Base-by-base conservation (phyloP, 176 grass and related monocot species). In the Puccinellia tenuiflora region DNA sequence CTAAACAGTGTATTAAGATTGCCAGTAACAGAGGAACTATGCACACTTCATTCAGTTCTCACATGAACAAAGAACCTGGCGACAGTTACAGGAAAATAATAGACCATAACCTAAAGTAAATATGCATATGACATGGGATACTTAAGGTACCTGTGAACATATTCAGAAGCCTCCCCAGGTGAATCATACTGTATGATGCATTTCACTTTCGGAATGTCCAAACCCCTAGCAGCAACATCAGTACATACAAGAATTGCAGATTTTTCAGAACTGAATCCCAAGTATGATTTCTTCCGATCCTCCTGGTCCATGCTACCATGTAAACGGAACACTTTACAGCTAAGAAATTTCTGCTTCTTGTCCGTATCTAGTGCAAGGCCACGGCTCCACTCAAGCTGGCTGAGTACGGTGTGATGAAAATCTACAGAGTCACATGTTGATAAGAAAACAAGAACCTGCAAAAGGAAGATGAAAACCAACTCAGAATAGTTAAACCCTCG, bases 161-260 rank as follows among this genome's bases (percentile, higher is more conserved):
- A 98, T 83, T 98, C 93, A 28, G 91, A 98, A 85, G 96, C 93
- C 73, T 98, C 96, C 14, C 96, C 96, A 8, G 93, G 91, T 72
- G 96, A 98, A 93, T 99, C 93, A 84, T 96, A 99, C 78, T 99
- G 96, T 87, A 99, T 87, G 52, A 99, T 96, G 83, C 76, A 91
- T 67, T 82, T 92, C 26, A 99, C 96, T 88, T 90, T 95, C 6
- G 93, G 96, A 93, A 99, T 90, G 69, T 99, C 96, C 80, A 96
- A 88, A 47, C 96, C 96, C 71, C 96, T 92, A 28, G 93, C 96
- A 62, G 92, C 90, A 73, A 99, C 78, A 88, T 93, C 93, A 3
- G 93, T 99, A 31, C 90, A 99, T 71, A 99, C 79, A 78, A 99
- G 91, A 64, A 96, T 82, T 60, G 96, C 93, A 73, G 93, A 96